Conservation (phyloP, 331 rosid species). For the Spiraea crenata region DNA sequence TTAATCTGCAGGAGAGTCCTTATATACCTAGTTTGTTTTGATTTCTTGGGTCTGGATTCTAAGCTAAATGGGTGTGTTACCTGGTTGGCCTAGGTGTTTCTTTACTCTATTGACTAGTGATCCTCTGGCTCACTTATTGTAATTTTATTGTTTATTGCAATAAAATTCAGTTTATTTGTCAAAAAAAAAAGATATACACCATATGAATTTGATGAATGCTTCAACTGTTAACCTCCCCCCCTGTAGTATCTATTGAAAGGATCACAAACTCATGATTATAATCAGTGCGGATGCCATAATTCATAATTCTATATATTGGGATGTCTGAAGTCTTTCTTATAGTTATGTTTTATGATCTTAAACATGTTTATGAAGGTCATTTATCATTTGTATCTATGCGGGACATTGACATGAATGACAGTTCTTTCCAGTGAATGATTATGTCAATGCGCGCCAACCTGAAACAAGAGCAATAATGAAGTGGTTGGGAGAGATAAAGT, state of each 20-base stretch:
- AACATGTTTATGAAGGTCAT: background rate
- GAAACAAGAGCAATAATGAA: slow-evolving; percentile 92
- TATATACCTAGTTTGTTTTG: too few relatives aligned
- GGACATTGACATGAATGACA: slow-evolving; percentile 41
- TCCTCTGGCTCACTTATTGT: too few relatives aligned
- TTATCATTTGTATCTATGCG: slow-evolving; percentile 20
- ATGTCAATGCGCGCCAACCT: slow-evolving; percentile 66
- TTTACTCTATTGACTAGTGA: too few relatives aligned
- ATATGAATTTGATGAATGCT: background rate
- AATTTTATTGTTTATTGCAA: too few relatives aligned
- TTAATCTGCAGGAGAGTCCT: too few relatives aligned
- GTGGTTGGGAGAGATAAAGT: slow-evolving; percentile 72
- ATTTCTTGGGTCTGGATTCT: too few relatives aligned
- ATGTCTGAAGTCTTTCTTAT: slow-evolving; percentile 1
- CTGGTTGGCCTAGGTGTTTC: too few relatives aligned
- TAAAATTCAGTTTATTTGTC: too few relatives aligned
- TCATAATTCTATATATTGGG: background rate
- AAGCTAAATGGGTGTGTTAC: too few relatives aligned
- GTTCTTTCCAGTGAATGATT: slow-evolving; percentile 57
- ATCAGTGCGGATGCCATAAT: background rate
- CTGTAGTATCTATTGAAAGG: background rate
- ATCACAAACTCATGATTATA: background rate
- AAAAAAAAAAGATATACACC: too few relatives aligned
- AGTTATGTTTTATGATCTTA: background rate
- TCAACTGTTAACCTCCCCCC: too few relatives aligned